A percentile compares a stretch with the other conserved stretches of the same genome.
phyloP scores from a whole-genome alignment of 169 alveolate genomes.

The Cryptosporidium meleagridis region DNA sequence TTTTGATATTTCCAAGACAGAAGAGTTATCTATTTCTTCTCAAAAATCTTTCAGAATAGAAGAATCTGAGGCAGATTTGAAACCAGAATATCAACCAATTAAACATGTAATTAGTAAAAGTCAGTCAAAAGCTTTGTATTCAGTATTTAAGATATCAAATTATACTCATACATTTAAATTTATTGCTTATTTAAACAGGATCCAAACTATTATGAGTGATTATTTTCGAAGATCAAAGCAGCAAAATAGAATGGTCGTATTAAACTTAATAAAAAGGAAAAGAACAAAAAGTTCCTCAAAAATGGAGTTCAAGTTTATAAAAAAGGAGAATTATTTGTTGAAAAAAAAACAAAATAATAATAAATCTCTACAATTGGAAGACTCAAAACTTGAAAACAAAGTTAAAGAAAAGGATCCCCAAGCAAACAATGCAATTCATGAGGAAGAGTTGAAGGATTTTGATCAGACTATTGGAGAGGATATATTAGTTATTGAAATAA shows the following conservation, averaged over 20 bases:
- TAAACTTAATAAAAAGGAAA: not conserved
- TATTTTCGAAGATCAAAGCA: not conserved
- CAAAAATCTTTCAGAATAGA: not conserved
- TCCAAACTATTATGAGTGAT: not conserved
- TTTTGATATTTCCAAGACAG: not conserved
- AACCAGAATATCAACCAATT: not conserved
- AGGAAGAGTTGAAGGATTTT: not conserved
- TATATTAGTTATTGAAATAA: not conserved
- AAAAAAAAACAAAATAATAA: not conserved
- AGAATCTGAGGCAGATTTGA: not conserved
- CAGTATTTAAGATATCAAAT: not conserved
- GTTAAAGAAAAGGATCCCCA: not conserved
- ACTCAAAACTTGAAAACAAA: no score
- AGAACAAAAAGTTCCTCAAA: not conserved
- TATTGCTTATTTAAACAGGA: not conserved
- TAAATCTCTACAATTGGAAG: not conserved
- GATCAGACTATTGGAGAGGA: not conserved
- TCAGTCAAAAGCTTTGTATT: not conserved
- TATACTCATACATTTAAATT: not conserved
- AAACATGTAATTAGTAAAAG: not conserved
- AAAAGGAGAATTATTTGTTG: not conserved
- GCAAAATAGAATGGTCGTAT: not conserved
- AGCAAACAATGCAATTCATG: not conserved
- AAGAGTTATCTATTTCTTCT: not conserved
- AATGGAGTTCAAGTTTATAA: not conserved